Base-by-base conservation (phyloP, 2,329 filamentous ascomycete species). In the Pseudogymnoascus sp. region DNA sequence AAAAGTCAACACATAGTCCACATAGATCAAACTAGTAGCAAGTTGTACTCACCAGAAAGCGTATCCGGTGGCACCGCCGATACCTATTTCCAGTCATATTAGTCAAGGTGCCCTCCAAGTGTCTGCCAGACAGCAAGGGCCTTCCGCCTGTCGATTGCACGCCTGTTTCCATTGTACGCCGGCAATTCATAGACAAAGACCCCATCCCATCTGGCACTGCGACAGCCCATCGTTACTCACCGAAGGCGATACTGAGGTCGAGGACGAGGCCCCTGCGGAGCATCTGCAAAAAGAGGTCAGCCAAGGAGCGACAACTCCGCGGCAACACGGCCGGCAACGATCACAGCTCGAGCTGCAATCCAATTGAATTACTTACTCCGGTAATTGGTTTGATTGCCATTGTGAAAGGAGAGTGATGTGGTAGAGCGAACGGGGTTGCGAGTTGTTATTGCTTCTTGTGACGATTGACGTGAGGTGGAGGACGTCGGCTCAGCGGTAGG, bases 181-280 rank as follows among this genome's bases (percentile, higher is more conserved):
- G 9, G 21, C 29, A 21, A 37, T 11, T n/a, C 44, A 50, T 50
- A 10, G 15, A 50, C 44, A 7, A 10, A 50, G 15, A 11, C 23
- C 21, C 44, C 21, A 3, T 23, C 13, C 44, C 44, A 37, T 60
- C 56, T 60, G 31, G 6, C 59, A 61, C n/a, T 46, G 35, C 59
- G 13, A 44, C 15, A 44, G 11, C 23, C 59, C 26, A 56, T 53
- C 42, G 15, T 62, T 56, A 75, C 81, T 70, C 75, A 84, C 82
- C 82, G 71, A 82, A 76, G 66, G 81, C 80, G 72, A 83, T 78
- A 67, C 80, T 80, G 70, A 85, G 77, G 72, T 85, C 82, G 72
- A 85, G 79, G 71, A 85, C 81, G 68, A 84, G 75, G 73, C 79
- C 77, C 73, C 81, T 76, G 71, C 81, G 80, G 77, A 84, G 81